Evolutionary conservation across 768 basidiomycete species (phyloP), one percentile per base, ranked within the genome.

Genomic region (Agrocybe chaxingu): DNA sequence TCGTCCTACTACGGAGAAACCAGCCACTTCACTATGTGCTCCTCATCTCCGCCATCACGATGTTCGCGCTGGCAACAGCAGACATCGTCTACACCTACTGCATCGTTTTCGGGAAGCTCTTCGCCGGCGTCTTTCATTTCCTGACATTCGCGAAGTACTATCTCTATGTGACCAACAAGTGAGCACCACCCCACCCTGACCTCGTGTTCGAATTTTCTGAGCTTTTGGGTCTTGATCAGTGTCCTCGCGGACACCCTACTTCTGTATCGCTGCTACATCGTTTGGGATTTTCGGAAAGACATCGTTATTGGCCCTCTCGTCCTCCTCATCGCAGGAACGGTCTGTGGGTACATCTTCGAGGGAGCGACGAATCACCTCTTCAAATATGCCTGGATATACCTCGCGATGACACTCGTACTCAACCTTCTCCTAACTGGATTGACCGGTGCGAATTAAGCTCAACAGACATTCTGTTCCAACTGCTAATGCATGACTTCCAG

Each of bases 161-260:
- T 41, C 52, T 74, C 6, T 71, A 67, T 54, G 65, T 71, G 7
- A 66, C 70, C 13, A 74, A 72, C 49, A 72, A 68, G 71, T 74
- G 48, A 51, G 70, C 56, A 8, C 32, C 42, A 45, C 8, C 8
- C 12, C 39, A 16, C 2, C 11, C 40, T 12, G 5, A 19, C 31
- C 38, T 16, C 3, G 4, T 8, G 16, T 13, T 4, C 3, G 38
- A 9, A 11, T 6, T 44, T 19, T 18, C 38, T 53, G 12, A 51
- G 16, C 45, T 24, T 11, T 37, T 16, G 18, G 7, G 11, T 38
- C n/a, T 12, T 29, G 1, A 7, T 43, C n/a, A 69, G 67, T 46
- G 57, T 69, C 19, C 38, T 70, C 19, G 70, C 68, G 4, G 67
- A 72, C 50, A 55, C 55, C 13, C 62, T 71, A 19, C 55, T 72